Conservation (phyloP, 108 stramenopile species). For the Aurantiochytrium sp. region DNA sequence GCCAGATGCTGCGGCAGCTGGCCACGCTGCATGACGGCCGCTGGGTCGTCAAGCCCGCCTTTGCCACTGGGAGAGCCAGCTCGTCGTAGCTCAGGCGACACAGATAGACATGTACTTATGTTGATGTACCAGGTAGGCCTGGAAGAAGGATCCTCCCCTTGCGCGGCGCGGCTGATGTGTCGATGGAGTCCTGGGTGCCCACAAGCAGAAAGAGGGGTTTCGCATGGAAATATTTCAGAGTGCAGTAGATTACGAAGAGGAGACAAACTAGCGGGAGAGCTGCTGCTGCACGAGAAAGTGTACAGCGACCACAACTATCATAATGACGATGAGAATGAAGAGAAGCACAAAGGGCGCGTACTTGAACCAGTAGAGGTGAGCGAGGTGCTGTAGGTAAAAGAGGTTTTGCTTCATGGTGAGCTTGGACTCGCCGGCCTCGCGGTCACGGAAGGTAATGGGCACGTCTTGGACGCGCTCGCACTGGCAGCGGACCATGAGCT, state of each 20-base stretch:
- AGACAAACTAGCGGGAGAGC: too few relatives aligned
- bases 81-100: background rate
- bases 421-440: slow-evolving; percentile 32
- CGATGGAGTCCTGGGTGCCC: too few relatives aligned
- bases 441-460: slow-evolving; percentile 32
- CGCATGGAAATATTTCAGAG: too few relatives aligned
- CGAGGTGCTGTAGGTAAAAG: slow-evolving; percentile 15
- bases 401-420: slow-evolving; percentile 31
- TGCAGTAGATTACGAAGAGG: too few relatives aligned
- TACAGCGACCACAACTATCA: background rate
- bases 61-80: background rate
- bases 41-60: background rate
- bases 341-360: background rate
- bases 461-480: slow-evolving; percentile 5
- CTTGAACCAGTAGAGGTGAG: background rate
- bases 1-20: background rate
- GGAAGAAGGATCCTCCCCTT: too few relatives aligned
- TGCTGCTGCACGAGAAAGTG: background rate
- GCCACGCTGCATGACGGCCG: background rate
- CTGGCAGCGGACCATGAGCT: slow-evolving; percentile 33
- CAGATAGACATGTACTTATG: background rate
- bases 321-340: background rate
- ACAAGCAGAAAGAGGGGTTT: too few relatives aligned
- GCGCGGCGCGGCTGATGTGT: too few relatives aligned
- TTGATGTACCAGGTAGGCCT: too few relatives aligned